Percentiles rank a stretch among this genome's conserved stretches.
These are phyloP conservation scores for Eucalyptus shirleyi DNA, from an alignment of 345 rosid genomes.

Conservation along the genomic window DNA sequence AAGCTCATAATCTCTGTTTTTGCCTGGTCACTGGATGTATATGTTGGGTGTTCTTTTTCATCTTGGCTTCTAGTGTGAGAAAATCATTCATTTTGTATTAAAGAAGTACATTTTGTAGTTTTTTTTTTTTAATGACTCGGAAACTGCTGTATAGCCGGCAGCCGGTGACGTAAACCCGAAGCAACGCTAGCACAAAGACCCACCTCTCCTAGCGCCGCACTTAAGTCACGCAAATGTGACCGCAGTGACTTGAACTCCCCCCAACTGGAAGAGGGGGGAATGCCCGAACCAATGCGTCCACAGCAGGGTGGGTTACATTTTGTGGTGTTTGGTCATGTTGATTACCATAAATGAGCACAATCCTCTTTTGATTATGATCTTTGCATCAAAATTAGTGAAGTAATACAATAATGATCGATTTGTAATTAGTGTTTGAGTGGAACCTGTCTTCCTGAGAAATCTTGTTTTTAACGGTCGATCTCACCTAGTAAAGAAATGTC, in stretches of 20 bases:
- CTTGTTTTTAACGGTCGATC: background rate
- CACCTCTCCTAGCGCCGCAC: accelerated
- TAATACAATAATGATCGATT: too few relatives aligned
- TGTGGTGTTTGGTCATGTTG: background rate
- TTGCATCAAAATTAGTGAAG: too few relatives aligned
- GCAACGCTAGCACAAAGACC: accelerated
- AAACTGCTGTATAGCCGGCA: accelerated
- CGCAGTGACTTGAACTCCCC: too few relatives aligned
- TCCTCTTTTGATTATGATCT: background rate
- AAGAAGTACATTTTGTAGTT: background rate
- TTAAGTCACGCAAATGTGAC: too few relatives aligned
- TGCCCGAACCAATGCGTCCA: too few relatives aligned
- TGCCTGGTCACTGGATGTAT: background rate
- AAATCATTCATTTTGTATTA: background rate
- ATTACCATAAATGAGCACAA: background rate
- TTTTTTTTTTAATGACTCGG: too few relatives aligned
- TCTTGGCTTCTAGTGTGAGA: background rate
- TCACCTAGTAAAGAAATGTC: background rate
- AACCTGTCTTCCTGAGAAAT: background rate
- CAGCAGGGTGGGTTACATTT: background rate
- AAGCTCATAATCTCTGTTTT: background rate
- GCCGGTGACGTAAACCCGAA: accelerated
- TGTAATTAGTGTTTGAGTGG: background rate
- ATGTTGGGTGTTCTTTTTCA: background rate
- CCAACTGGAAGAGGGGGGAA: too few relatives aligned